These are phyloP conservation scores for Dendrobium officinale DNA, from an alignment of 106 monocot genomes.

Conservation along the genomic window DNA sequence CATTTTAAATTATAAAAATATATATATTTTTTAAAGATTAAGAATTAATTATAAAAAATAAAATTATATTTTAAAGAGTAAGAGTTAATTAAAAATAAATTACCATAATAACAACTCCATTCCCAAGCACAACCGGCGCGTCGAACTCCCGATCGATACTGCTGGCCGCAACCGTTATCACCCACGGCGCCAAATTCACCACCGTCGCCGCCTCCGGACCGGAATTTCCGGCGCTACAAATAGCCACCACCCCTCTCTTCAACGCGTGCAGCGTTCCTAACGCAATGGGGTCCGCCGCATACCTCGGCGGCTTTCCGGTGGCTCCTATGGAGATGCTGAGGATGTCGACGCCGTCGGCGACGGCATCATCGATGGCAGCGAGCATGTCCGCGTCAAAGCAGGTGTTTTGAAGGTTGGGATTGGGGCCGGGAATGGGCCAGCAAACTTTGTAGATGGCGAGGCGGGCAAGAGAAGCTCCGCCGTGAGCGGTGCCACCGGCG, in stretches of 20 bases:
- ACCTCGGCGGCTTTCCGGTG: slow-evolving; percentile 12
- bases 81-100: not conserved
- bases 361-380: slow-evolving; percentile 74
- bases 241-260: slow-evolving; percentile 43
- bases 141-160: slow-evolving; percentile 68
- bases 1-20: too few relatives aligned
- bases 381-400: slow-evolving; percentile 89
- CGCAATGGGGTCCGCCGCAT: slow-evolving; percentile 47
- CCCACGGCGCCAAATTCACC: slow-evolving; percentile 78
- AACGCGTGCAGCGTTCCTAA: slow-evolving; percentile 71
- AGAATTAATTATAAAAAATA: not conserved
- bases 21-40: too few relatives aligned
- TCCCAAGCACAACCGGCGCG: slow-evolving; percentile 39
- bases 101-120: slow-evolving; percentile 43
- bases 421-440: slow-evolving; percentile 80
- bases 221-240: slow-evolving; percentile 65
- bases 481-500: slow-evolving; percentile 44
- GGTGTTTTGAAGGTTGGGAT: slow-evolving; percentile 74
- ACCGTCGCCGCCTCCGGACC: slow-evolving; percentile 54
- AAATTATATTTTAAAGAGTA: not conserved
- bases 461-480: slow-evolving; percentile 63
- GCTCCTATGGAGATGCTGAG: slow-evolving; percentile 80
- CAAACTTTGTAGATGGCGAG: slow-evolving; percentile 84
- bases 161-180: slow-evolving; percentile 84
- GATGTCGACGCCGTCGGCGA: slow-evolving; percentile 71